phyloP scores from a whole-genome alignment of 2,329 filamentous ascomycete species.

The Lasiodiplodia sp. region DNA sequence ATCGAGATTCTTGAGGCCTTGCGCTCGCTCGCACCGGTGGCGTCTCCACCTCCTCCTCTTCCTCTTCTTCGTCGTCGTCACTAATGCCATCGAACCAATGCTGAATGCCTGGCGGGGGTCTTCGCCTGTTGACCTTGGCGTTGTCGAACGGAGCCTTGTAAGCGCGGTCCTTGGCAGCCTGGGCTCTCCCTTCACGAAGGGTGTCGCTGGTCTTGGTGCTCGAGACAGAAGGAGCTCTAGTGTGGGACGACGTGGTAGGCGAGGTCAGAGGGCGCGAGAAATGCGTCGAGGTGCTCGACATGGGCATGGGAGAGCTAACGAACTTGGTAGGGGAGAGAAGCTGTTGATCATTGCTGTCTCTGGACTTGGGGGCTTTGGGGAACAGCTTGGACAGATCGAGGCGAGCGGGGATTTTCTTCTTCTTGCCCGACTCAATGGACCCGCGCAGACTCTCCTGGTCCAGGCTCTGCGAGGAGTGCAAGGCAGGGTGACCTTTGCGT shows the following conservation, averaged over 20 bases:
- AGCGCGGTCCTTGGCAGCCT: conserved; percentile 28
- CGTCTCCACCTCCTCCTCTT: conserved; percentile 33
- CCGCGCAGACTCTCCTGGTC: conserved; percentile 29
- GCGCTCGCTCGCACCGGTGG: neutral
- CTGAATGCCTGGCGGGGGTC: conserved; percentile 57
- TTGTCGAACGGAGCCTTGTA: conserved; percentile 45
- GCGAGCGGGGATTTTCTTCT: conserved; percentile 45
- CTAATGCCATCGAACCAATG: conserved; percentile 60
- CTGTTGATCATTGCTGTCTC: conserved; percentile 33
- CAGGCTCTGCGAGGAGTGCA: conserved; percentile 33
- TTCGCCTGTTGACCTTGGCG: conserved; percentile 55
- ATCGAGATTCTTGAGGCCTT: conserved; percentile 7
- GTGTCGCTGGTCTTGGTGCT: conserved; percentile 35
- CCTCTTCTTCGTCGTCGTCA: conserved; percentile 48
- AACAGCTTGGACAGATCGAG: conserved; percentile 54
- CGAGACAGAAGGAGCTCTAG: conserved; percentile 39
- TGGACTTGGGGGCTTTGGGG: conserved; percentile 42
- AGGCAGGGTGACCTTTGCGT: conserved; percentile 46
- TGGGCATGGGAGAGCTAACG: conserved; percentile 49
- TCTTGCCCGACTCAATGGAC: conserved; percentile 30
- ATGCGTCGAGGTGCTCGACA: conserved; percentile 49
- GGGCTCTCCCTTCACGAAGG: conserved; percentile 30
- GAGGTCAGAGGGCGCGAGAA: conserved; percentile 43
- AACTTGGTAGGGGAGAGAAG: conserved; percentile 50
- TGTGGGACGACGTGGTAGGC: neutral